Base-by-base conservation (phyloP, 2,329 filamentous ascomycete genomes). In the Xylaria sp. region DNA sequence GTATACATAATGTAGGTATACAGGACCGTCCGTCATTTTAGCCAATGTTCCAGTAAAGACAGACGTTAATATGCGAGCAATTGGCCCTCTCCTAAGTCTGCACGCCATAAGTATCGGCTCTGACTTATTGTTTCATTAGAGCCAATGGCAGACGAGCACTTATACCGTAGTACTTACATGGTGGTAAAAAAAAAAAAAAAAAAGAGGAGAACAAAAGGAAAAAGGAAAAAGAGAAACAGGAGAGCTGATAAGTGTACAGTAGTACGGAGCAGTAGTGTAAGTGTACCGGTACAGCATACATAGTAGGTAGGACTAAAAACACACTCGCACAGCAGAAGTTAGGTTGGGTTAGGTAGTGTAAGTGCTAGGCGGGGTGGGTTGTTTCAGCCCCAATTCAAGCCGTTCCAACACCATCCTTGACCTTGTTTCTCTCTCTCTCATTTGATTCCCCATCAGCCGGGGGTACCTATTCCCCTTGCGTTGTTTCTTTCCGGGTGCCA, bases 361-460 rank as follows among this genome's bases (percentile, higher is more conserved):
- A 16, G 47, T 50, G 44, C 54, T 61, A 13, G 21, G 25, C 32
- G 8, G 32, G 1, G 42, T 47, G 32, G 35, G 29, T 47, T 68
- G 68, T 70, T 68, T 68, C 65, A 68, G 68, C 61, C 57, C 63
- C 59, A 54, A 42, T 50, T 57, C 51, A 37, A 13, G 25, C 25
- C 16, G 13, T 51, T 60, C 32, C 54, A 21, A 42, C 54, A 42
- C 29, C 18, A 40, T 32, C 40, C 47, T 35, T 51, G 18, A 42
- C 32, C 65, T 60, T 59, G 64, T 58, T 65, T 63, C 60, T 53
- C 62, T 63, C 47, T 55, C 48, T 42, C 55, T 51, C 55, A 44
- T 61, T 54, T 18, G 65, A 29, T 50, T 48, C 60, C 27, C 27
- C 35, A 40, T 59, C 25, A 35, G 54, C 57, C 53, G 47, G 57